Percentiles rank a stretch among this genome's conserved stretches.
Conservation (phyloP, 2,329 filamentous ascomycete genomes). For the Camillea tinctor region DNA sequence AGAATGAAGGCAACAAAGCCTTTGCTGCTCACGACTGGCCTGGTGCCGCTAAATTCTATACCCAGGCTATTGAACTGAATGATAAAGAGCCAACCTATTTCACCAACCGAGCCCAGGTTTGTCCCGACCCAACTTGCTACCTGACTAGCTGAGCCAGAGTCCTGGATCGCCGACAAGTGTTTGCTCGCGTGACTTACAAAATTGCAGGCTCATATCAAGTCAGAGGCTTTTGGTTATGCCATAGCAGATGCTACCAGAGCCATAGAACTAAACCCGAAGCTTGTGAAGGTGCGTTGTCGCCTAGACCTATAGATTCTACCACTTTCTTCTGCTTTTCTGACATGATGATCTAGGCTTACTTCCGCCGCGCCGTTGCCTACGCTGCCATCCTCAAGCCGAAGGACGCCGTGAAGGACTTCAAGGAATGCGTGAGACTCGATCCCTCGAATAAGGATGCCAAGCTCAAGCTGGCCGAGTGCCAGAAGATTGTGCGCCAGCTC, state of each 20-base stretch:
- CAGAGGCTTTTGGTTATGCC: constrained; percentile 91
- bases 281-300: constrained; percentile 70
- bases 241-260: constrained; percentile 88
- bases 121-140: constrained; percentile 27
- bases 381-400: constrained; percentile 86
- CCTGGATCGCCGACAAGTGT: neutral
- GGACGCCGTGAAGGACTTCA: constrained; percentile 90
- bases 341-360: constrained; percentile 68
- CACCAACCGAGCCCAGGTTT: constrained; percentile 91
- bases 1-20: constrained; percentile 92
- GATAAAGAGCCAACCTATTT: constrained; percentile 85
- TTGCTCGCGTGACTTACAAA: constrained; percentile 47
- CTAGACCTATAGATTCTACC: neutral
- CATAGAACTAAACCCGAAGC: constrained; percentile 81
- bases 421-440: constrained; percentile 81
- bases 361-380: constrained; percentile 86
- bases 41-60: constrained; percentile 78
- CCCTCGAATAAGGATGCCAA: constrained; percentile 88
- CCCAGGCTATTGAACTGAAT: constrained; percentile 81
- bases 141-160: neutral
- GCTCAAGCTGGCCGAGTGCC: constrained; percentile 86
- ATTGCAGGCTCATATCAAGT: constrained; percentile 83
- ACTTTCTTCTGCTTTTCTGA: constrained; percentile 5
- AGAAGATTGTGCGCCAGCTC: constrained; percentile 88
- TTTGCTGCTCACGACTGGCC: constrained; percentile 88